These are phyloP conservation scores for Tulasnella sp. DNA, from an alignment of 768 basidiomycete species.

Conservation along the genomic window DNA sequence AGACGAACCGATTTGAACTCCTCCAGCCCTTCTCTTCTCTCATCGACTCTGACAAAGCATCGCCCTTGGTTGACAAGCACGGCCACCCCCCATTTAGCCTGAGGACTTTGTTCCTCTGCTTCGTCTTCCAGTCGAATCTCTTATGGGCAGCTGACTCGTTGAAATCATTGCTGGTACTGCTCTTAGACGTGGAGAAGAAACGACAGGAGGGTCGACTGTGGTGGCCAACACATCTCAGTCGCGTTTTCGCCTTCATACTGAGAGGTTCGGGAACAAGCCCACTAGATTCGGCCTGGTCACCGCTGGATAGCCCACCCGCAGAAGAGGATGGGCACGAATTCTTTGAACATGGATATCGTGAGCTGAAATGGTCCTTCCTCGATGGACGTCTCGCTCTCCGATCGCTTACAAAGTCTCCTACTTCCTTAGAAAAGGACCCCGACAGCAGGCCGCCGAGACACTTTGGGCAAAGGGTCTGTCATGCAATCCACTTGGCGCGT, in stretches of 20 bases:
- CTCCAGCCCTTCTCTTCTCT: constrained; percentile 35
- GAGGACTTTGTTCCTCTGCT: constrained; percentile 38
- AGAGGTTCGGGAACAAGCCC: not conserved
- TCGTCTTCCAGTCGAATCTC: constrained; percentile 40
- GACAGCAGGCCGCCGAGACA: constrained; percentile 40
- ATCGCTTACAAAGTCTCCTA: no score
- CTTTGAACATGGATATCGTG: constrained; percentile 20
- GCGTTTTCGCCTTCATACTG: not conserved
- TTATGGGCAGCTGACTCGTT: constrained; percentile 31
- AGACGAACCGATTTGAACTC: constrained; percentile 28
- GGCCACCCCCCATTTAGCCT: constrained; percentile 18
- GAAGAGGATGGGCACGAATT: constrained; percentile 25
- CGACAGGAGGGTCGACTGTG: constrained; percentile 35
- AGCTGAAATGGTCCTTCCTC: not conserved
- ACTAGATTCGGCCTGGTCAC: constrained; percentile 20
- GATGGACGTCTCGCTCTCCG: not conserved
- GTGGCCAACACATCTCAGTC: constrained; percentile 36
- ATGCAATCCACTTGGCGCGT: constrained; percentile 28
- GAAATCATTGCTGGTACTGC: constrained; percentile 28
- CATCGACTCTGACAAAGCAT: constrained; percentile 26
- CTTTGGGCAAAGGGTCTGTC: constrained; percentile 31
- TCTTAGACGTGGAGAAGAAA: constrained; percentile 30
- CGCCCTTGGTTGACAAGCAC: constrained; percentile 17
- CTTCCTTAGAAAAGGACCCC: constrained; percentile 31
- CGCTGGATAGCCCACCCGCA: constrained; percentile 13